phyloP scores from a whole-genome alignment of 2,329 filamentous ascomycete species.

The Aspergillus hiratsukae region DNA sequence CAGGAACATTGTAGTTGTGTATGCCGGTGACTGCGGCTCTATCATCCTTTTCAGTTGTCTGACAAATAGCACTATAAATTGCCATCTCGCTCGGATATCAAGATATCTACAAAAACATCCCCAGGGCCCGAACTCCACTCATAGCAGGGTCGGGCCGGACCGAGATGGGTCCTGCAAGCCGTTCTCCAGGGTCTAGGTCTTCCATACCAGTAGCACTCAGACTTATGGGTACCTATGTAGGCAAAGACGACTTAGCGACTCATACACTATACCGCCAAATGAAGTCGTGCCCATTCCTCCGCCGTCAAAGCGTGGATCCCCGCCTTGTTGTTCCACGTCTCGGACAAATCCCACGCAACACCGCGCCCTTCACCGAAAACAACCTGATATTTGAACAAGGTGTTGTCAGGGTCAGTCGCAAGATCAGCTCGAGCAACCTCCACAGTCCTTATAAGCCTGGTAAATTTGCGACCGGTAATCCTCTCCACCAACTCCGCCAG shows the following conservation, averaged over 20 bases:
- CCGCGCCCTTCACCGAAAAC: constrained; percentile 58
- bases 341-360: constrained; percentile 53
- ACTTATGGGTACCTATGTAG: no score
- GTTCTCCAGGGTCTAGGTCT: no score
- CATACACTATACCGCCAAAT: background rate
- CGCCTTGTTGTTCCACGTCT: constrained; percentile 51
- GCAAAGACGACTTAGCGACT: background rate
- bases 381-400: constrained; percentile 55
- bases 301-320: constrained; percentile 34
- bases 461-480: constrained; percentile 40
- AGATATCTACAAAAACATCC: no score
- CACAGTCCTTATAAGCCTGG: constrained; percentile 42
- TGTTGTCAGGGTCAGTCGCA: constrained; percentile 43
- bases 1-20: no score
- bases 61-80: no score
- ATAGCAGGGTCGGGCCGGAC: no score
- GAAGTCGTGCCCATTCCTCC: constrained; percentile 13
- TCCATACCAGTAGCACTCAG: background rate
- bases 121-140: no score
- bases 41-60: no score
- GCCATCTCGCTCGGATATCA: no score
- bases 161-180: no score
- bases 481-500: constrained; percentile 52
- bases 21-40: no score
- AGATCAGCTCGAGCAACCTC: constrained; percentile 37